phyloP scores from a whole-genome alignment of 139 green algal species.

The Trebouxia sp. region DNA sequence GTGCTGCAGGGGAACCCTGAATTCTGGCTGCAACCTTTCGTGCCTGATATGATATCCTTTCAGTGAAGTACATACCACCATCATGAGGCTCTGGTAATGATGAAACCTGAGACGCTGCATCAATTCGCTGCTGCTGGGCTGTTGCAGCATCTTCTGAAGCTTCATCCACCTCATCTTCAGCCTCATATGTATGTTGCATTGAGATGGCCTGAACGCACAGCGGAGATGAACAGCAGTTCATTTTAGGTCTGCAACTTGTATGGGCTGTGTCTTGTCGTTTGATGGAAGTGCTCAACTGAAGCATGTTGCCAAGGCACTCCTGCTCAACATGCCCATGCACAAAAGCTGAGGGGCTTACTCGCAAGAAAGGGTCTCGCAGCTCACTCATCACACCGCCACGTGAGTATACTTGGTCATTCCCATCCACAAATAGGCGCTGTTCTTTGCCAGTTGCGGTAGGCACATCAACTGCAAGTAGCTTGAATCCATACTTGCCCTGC shows the following conservation, averaged over 20 bases:
- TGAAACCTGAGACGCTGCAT: not conserved
- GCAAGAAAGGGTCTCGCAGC: constrained; percentile 69
- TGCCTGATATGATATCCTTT: not conserved
- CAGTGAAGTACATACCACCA: constrained; percentile 6
- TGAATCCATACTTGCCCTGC: constrained; percentile 77
- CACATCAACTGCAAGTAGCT: constrained; percentile 75
- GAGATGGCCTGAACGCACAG: constrained; percentile 40
- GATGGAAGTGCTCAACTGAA: no score
- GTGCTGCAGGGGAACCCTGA: not conserved
- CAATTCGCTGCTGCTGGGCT: constrained; percentile 13
- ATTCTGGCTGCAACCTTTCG: not conserved
- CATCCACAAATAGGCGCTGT: constrained; percentile 66
- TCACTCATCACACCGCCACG: constrained; percentile 61
- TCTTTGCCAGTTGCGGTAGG: constrained; percentile 46
- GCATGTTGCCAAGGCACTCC: no score
- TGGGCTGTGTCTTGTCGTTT: not conserved
- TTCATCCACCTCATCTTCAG: constrained; percentile 56
- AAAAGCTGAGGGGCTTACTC: constrained; percentile 47
- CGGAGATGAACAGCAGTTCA: not conserved
- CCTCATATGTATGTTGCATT: constrained; percentile 42
- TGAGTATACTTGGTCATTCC: constrained; percentile 58
- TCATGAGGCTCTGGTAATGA: not conserved
- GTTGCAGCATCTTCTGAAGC: constrained; percentile 32
- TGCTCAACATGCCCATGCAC: not conserved
- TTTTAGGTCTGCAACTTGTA: not conserved